Evolutionary conservation across 2,329 filamentous ascomycete genomes (phyloP), one percentile per base, ranked within the genome.

Genomic region (Colletotrichum falcatum): DNA sequence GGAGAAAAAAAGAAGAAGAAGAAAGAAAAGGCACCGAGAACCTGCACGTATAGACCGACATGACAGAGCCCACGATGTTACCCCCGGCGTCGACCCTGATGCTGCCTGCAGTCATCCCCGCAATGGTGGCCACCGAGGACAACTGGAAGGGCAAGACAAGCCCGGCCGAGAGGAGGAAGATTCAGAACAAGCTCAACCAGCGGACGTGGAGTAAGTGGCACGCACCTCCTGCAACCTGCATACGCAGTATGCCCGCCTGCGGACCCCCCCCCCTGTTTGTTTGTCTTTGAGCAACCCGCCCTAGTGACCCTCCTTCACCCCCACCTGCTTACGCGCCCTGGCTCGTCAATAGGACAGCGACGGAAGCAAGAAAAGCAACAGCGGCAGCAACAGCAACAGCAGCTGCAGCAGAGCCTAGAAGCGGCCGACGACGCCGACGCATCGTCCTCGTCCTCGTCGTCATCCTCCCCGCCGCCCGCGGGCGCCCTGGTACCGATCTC

Each of bases 121-220:
- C 26, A 8, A 23, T 64, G 49, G 23, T 51, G n/a, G 33, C 65
- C 1, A 42, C 33, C 26, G 54, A 66, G 30, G 78, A 81, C 61
- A 78, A 80, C 55, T 81, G 79, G 79, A 80, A 76, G 4, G 79
- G 79, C 14, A 74, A 77, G n/a, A 78, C 74, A 8, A 77, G 74
- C 67, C 72, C 75, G 1, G 71, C 70, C 9, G 70, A 76, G 66
- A 74, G 66, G 28, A 62, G 67, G 46, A 72, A 60, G 48, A 65
- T 69, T 16, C 70, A 70, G 66, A 72, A 72, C 58, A 64, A 67
- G 39, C 62, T 71, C 28, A 70, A 70, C 33, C 70, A 72, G 59
- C 51, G 70, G 28, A 65, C 66, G 16, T 72, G 58, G 51, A 69
- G 70, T 72, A 58, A 66, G 70, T 66, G 55, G 60, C 51, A 51